phyloP scores from a whole-genome alignment of 768 basidiomycete species.

The Peribolospora baueri region DNA sequence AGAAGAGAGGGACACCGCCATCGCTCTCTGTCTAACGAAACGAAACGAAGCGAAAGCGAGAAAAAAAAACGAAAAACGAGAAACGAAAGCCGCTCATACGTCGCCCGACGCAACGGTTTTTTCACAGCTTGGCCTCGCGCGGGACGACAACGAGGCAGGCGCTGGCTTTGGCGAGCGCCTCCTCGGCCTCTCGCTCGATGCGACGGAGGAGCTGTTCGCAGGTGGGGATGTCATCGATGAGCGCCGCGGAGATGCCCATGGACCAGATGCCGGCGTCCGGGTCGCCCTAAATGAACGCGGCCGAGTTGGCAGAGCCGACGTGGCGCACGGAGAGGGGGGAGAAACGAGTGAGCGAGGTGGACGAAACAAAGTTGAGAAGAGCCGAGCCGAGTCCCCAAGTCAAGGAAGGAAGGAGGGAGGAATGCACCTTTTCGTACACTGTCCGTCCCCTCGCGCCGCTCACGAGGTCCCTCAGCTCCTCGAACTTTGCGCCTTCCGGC shows the following conservation, averaged over 20 bases:
- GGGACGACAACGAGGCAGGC: too few relatives aligned
- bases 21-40: too few relatives aligned
- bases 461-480: conserved; percentile 34
- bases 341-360: too few relatives aligned
- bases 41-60: too few relatives aligned
- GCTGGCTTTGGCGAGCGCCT: conserved; percentile 26
- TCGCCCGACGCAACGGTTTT: too few relatives aligned
- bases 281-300: conserved; percentile 49
- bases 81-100: too few relatives aligned
- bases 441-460: conserved; percentile 21
- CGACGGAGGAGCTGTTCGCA: conserved; percentile 43
- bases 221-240: conserved; percentile 59
- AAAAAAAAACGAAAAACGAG: too few relatives aligned
- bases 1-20: too few relatives aligned
- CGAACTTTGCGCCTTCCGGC: conserved; percentile 67
- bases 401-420: background rate
- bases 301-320: background rate
- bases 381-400: too few relatives aligned
- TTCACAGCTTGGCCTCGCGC: too few relatives aligned
- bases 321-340: too few relatives aligned
- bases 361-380: background rate
- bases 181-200: conserved; percentile 53
- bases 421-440: conserved; percentile 26
- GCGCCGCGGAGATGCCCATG: conserved; percentile 19
- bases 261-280: conserved; percentile 69